Conservation (phyloP, 1,284 basidiomycete genomes). For the Schizophyllum commune region DNA sequence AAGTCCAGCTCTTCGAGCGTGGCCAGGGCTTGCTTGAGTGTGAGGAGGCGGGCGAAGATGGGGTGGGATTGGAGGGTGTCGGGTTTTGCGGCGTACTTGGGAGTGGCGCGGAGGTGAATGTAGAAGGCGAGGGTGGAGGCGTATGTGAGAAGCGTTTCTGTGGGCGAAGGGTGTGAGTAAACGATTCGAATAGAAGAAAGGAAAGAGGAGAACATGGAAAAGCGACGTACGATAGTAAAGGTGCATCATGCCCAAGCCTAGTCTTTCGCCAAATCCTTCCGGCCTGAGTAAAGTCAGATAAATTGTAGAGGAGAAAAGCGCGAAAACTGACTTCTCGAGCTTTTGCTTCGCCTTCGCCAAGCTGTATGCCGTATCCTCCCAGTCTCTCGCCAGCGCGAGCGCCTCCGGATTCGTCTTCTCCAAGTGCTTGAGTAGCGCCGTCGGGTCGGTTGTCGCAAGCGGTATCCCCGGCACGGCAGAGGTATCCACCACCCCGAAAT, state of each 20-base stretch:
- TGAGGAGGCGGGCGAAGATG: conserved; percentile 74
- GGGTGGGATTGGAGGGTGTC: conserved; percentile 68
- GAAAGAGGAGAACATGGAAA: neutral
- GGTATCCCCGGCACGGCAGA: conserved; percentile 17
- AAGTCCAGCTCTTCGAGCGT: conserved; percentile 82
- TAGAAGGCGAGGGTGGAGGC: conserved; percentile 90
- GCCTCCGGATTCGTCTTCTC: conserved; percentile 79
- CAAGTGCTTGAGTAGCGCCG: conserved; percentile 63
- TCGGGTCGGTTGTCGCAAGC: conserved; percentile 48
- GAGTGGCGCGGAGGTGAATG: conserved; percentile 73
- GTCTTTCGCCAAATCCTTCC: conserved; percentile 36
- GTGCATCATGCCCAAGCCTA: conserved; percentile 61
- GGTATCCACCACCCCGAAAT: conserved; percentile 21
- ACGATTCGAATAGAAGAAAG: neutral
- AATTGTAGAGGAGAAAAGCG: neutral
- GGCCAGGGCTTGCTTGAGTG: conserved; percentile 78
- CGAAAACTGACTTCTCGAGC: conserved; percentile 44
- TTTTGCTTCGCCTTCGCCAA: conserved; percentile 48
- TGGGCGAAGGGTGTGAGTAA: conserved; percentile 5
- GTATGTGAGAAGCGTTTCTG: conserved; percentile 88
- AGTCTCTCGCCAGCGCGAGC: conserved; percentile 66
- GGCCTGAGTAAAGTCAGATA: conserved; percentile 29
- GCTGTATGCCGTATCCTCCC: conserved; percentile 57
- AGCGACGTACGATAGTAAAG: conserved; percentile 63
- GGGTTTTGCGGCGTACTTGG: conserved; percentile 56